Conservation (phyloP, 805 yeast genomes). For the Hanseniaspora meyeri region DNA sequence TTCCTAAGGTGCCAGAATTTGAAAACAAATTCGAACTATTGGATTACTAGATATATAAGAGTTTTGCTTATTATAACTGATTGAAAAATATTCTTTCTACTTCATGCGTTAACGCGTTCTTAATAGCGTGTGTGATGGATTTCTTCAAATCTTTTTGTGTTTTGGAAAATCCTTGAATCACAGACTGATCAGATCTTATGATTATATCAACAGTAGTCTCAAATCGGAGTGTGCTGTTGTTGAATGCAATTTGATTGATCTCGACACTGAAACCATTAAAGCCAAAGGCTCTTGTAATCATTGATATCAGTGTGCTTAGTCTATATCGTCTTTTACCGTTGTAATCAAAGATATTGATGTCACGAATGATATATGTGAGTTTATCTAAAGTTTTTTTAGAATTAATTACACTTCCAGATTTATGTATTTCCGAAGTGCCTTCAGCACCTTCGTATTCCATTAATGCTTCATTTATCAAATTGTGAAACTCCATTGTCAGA, state of each 20-base stretch:
- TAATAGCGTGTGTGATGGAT: conserved; percentile 7
- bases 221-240: conserved; percentile 6
- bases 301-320: conserved; percentile 26
- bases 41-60: not conserved
- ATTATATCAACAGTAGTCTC: conserved; percentile 1
- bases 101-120: not conserved
- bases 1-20: conserved; percentile 54
- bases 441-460: not conserved
- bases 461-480: conserved; percentile 16
- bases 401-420: not conserved
- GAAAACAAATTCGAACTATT: conserved; percentile 11
- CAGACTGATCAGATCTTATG: not conserved
- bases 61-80: not conserved
- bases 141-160: not conserved
- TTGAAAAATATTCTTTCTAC: conserved; percentile 6
- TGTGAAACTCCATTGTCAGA: conserved; percentile 4
- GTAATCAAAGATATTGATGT: not conserved
- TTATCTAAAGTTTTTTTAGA: not conserved
- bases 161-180: not conserved
- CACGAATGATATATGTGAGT: not conserved
- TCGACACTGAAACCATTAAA: conserved; percentile 34
- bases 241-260: conserved; percentile 8
- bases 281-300: conserved; percentile 44
- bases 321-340: conserved; percentile 23
- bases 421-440: too few relatives aligned